These are phyloP conservation scores for Fusarium succisae DNA, from an alignment of 2,329 filamentous ascomycete species.

Conservation along the genomic window DNA sequence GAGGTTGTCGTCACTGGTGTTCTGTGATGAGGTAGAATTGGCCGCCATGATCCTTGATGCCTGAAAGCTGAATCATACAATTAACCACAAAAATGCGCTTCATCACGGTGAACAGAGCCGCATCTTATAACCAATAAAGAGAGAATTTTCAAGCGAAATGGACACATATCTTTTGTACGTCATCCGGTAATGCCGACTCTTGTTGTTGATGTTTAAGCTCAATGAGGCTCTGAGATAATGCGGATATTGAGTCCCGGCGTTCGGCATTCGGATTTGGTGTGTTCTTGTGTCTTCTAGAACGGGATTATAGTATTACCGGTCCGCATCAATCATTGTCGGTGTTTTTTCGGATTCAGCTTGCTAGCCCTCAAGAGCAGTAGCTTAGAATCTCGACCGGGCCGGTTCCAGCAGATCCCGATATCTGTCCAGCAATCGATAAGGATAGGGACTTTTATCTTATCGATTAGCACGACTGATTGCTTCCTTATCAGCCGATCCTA, in stretches of 20 bases:
- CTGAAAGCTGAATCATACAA: neutral
- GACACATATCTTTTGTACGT: neutral
- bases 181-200: neutral
- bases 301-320: neutral
- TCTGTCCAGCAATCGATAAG: neutral
- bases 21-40: neutral
- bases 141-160: neutral
- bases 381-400: neutral
- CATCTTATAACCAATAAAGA: neutral
- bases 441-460: accelerated
- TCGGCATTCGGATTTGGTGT: neutral
- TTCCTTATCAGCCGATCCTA: neutral
- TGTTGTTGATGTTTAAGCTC: neutral
- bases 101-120: neutral
- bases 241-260: neutral
- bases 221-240: neutral
- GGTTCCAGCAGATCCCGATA: neutral
- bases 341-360: neutral
- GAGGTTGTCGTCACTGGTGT: neutral
- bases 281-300: neutral
- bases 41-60: neutral
- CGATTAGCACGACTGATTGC: neutral
- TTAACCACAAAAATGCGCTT: neutral
- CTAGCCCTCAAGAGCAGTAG: neutral
- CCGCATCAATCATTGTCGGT: neutral